Evolutionary conservation across 139 green algal genomes (phyloP).

Genomic region (Astrephomene gubernaculifera): DNA sequence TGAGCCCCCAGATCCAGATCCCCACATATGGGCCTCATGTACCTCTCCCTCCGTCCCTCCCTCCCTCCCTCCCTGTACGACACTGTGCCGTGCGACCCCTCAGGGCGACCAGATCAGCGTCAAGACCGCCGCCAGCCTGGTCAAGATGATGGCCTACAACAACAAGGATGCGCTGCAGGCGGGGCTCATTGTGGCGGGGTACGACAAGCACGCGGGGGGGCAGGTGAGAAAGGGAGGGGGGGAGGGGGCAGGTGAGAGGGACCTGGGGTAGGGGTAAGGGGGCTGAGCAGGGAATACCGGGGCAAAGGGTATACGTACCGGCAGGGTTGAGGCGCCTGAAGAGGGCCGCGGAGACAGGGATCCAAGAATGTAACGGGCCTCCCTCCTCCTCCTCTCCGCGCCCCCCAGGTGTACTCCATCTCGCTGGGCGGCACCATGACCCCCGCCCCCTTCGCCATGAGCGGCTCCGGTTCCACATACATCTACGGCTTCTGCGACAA

Average conservation of each 20-base stretch:
- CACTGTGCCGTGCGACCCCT: not conserved
- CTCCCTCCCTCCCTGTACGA: too few relatives aligned
- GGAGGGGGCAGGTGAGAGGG: too few relatives aligned
- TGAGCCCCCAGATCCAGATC: too few relatives aligned
- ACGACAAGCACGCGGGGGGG: slow-evolving; percentile 75
- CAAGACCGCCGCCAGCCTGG: slow-evolving; percentile 84
- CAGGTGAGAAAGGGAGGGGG: too few relatives aligned
- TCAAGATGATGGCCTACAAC: slow-evolving; percentile 83
- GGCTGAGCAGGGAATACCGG: too few relatives aligned
- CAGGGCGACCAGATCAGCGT: slow-evolving; percentile 70
- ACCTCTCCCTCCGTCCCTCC: too few relatives aligned
- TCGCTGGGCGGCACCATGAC: slow-evolving; percentile 89
- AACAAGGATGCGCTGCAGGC: slow-evolving; percentile 87
- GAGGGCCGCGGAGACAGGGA: too few relatives aligned
- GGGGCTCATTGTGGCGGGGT: slow-evolving; percentile 67
- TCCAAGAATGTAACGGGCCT: too few relatives aligned
- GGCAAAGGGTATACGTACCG: too few relatives aligned
- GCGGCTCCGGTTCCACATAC: slow-evolving; percentile 91
- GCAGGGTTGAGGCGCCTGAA: too few relatives aligned
- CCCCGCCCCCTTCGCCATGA: slow-evolving; percentile 77
- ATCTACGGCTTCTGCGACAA: slow-evolving; percentile 88
- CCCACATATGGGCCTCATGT: too few relatives aligned
- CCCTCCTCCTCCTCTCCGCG: not conserved
- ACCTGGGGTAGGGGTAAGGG: too few relatives aligned
- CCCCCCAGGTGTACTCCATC: slow-evolving; percentile 54